Base-by-base conservation (phyloP, 1,139 yeast species). In the Kodamaea anthophila region DNA sequence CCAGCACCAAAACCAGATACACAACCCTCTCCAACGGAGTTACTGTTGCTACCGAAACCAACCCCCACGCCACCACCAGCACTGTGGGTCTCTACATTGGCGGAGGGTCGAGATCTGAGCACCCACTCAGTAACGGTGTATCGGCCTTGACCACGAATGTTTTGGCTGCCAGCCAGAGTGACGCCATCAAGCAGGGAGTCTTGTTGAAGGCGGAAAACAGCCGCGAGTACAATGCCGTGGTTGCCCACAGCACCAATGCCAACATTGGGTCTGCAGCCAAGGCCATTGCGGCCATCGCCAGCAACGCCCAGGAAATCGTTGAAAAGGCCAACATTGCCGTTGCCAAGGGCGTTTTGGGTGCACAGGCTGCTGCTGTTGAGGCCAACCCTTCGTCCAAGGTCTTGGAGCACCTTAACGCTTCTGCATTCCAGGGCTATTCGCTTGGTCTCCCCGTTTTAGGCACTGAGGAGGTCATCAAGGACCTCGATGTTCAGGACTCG, bases 391-490 rank as follows among this genome's bases (percentile, higher is more conserved):
- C 61, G 31, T 43, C 59, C 38, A 70, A 59, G 66, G 81, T 78
- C 30, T 51, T 76, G 45, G 84, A 79, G 60, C 93, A 83, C 59
- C 70, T 82, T 64, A 74, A 76, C 49, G 73, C 87, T 38, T 71
- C 87, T 38, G 93, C 93, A 33, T 83, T 73, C 81, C 94, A 82
- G 63, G 85, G 86, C 49, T 77, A 84, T 49, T 77, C 91, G 14
- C 67, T 82, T 46, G 81, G 80, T 33, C 66, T 82, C 55, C 93
- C 94, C 57, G 67, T 72, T 32, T 65, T 68, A 46, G 94, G 94
- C 67, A 80, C 85, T 41, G 43, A 64, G 24, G 88, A 80, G 40
- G 65, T 84, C 28, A 47, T 82, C 31, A 55, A 64, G 27, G 71
- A 68, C 40, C 65, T 83, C 55, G 76, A 74, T 44, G 41, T 66